These are phyloP conservation scores for Oryza coarctata DNA, from an alignment of 176 grass and related monocot genomes.

Conservation along the genomic window DNA sequence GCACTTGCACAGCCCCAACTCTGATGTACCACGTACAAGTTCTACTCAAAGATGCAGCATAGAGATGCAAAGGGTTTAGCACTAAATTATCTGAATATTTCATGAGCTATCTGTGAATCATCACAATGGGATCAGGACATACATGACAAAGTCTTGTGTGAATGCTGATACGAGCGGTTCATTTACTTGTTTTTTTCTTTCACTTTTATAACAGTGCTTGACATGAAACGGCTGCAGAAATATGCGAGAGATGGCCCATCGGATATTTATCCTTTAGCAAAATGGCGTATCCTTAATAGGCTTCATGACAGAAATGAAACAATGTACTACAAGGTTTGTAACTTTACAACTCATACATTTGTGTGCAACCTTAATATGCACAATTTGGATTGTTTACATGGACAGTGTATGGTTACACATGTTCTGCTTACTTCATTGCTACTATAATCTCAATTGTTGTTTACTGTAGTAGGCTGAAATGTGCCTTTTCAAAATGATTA, in stretches of 20 bases:
- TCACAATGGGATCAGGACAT: neutral
- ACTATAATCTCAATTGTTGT: neutral
- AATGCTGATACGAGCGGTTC: neutral
- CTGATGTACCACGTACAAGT: neutral
- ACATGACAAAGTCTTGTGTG: neutral
- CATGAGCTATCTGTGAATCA: neutral
- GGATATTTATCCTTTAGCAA: conserved; percentile 82
- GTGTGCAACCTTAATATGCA: neutral
- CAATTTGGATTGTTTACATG: neutral
- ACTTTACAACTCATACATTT: conserved; percentile 10
- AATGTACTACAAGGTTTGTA: conserved; percentile 93
- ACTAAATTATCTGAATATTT: neutral
- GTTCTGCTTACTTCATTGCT: conserved; percentile 5
- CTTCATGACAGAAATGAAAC: conserved; percentile 98
- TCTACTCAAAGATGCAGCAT: neutral
- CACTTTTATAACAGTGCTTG: conserved; percentile 65
- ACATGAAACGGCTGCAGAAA: conserved; percentile 69
- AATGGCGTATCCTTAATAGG: conserved; percentile 98
- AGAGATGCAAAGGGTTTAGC: conserved; percentile 16
- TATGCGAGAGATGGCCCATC: conserved; percentile 77
- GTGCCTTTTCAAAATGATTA: conserved; percentile 16
- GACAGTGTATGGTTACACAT: neutral
- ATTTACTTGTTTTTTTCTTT: conserved; percentile 9
- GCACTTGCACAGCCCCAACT: neutral
- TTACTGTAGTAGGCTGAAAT: neutral